Conservation (phyloP, 1,139 yeast genomes). For the Kluyveromyces marxianus region DNA sequence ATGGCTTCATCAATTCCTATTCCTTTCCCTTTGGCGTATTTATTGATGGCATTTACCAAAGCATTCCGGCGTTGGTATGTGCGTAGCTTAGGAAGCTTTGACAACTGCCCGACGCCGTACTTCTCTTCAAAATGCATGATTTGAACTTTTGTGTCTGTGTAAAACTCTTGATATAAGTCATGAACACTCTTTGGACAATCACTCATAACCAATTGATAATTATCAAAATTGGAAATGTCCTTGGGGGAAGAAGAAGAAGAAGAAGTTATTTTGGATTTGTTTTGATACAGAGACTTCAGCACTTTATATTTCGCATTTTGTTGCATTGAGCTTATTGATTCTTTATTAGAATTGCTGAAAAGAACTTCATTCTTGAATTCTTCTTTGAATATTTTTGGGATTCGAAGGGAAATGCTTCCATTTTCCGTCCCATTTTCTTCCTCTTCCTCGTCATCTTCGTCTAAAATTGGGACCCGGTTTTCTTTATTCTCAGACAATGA, state of each 20-base stretch:
- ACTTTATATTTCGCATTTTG: conserved; percentile 1
- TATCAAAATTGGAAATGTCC: conserved; percentile 5
- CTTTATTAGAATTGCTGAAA: neutral
- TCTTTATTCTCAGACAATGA: neutral
- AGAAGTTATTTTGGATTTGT: neutral
- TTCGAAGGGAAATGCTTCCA: too few species aligned
- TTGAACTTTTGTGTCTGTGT: conserved; percentile 13
- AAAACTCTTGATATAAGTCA: conserved; percentile 18
- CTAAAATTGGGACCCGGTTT: neutral
- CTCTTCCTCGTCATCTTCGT: neutral
- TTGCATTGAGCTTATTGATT: neutral
- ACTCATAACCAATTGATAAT: conserved; percentile 15
- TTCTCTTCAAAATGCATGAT: conserved; percentile 17
- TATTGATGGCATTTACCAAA: conserved; percentile 19
- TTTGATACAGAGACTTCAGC: neutral
- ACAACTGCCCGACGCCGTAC: conserved; percentile 20
- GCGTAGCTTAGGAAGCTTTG: conserved; percentile 19
- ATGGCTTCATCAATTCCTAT: conserved; percentile 14
- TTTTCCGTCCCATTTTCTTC: neutral
- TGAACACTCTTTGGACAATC: conserved; percentile 16
- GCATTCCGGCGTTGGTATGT: conserved; percentile 23
- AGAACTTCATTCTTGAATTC: neutral
- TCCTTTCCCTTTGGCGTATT: conserved; percentile 12
- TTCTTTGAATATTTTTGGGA: neutral
- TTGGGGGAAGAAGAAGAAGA: neutral